Evolutionary conservation across 306 rosid genomes (phyloP).

Genomic region (Fagus sylvatica): DNA sequence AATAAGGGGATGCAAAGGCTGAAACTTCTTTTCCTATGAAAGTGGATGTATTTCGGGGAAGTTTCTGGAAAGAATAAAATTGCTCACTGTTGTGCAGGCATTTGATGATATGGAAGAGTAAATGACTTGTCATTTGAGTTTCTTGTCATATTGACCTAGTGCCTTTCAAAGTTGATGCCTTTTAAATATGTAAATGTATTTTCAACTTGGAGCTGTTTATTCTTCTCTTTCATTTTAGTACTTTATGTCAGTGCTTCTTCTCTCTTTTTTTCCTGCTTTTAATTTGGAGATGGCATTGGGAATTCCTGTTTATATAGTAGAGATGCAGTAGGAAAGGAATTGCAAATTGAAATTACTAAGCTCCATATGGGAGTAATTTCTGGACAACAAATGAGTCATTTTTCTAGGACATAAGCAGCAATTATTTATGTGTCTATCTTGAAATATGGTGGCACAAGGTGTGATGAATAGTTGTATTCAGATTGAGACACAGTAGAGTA

Average conservation of each 20-base stretch:
- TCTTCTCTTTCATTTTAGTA: neutral
- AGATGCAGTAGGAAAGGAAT: neutral
- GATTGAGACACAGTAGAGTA: neutral
- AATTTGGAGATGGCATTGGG: neutral
- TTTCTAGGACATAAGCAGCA: neutral
- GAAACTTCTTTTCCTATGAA: neutral
- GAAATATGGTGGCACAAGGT: neutral
- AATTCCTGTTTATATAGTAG: neutral
- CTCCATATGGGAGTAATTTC: neutral
- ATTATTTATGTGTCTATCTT: slow-evolving; percentile 5
- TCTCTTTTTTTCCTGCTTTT: neutral
- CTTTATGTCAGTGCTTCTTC: neutral
- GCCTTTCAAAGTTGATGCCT: neutral
- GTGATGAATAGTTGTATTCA: neutral
- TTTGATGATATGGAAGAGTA: neutral
- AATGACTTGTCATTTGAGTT: neutral
- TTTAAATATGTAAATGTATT: neutral
- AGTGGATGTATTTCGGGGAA: neutral
- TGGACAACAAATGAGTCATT: neutral
- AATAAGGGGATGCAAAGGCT: neutral
- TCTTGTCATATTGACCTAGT: neutral
- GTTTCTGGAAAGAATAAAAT: neutral
- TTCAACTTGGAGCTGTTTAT: neutral
- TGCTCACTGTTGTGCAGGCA: neutral
- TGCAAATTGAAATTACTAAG: neutral